phyloP scores from a whole-genome alignment of 495 filamentous ascomycete genomes.

The Tuber brumale region DNA sequence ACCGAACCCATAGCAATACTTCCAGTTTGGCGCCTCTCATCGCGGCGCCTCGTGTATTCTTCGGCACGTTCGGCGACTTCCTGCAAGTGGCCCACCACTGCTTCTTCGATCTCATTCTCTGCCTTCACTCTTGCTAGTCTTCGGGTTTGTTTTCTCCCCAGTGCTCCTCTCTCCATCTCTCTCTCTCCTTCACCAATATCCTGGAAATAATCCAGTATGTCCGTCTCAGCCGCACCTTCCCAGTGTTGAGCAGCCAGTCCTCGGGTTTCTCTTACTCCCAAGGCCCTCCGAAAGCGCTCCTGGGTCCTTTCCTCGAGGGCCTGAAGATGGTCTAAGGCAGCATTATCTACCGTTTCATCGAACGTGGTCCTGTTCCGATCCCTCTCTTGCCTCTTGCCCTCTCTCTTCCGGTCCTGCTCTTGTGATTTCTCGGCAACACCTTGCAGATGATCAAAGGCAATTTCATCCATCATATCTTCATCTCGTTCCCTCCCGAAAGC shows the following conservation, averaged over 20 bases:
- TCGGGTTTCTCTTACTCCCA: background rate
- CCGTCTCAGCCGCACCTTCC: background rate
- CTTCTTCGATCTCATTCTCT: background rate
- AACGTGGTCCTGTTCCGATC: background rate
- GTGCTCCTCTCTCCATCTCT: conserved; percentile 1
- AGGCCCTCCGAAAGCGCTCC: conserved; percentile 3
- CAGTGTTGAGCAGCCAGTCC: background rate
- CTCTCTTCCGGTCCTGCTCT: conserved; percentile 6
- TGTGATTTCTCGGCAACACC: conserved; percentile 7
- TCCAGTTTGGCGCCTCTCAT: background rate
- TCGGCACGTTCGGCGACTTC: background rate
- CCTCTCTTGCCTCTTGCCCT: conserved; percentile 12
- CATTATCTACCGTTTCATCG: conserved; percentile 12
- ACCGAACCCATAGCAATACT: background rate
- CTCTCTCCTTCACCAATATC: background rate
- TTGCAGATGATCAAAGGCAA: conserved; percentile 22
- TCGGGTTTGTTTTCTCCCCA: background rate
- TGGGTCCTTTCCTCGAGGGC: conserved; percentile 8
- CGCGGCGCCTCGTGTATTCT: background rate
- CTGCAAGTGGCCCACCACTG: background rate
- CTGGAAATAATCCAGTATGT: conserved; percentile 3
- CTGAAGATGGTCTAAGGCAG: conserved; percentile 13
- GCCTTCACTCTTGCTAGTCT: background rate
- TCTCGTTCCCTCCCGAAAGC: background rate
- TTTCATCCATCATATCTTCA: conserved; percentile 15